Evolutionary conservation across 306 rosid species (phyloP), one percentile per base, ranked within the genome.

Genomic region (Alnus glutinosa): DNA sequence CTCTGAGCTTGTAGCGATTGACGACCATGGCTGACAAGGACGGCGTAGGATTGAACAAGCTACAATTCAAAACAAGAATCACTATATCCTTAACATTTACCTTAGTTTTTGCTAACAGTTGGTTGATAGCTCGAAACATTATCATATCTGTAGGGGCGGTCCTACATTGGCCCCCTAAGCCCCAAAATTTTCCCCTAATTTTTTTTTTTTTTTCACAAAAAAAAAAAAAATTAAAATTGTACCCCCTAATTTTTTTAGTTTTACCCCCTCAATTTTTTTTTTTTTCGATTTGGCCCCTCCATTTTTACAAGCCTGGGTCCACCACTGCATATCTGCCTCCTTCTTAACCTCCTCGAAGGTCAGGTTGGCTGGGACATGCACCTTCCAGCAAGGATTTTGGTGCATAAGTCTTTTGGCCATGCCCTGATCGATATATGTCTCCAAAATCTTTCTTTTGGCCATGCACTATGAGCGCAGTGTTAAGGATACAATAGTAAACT

Each of bases 1-100:
- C 72, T 42, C 72, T 67, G 13, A 67, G 72, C 51, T 67, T 67
- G 72, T 67, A 67, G 7, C 72, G 72, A 30, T 67, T 67, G 15
- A 42, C 51, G 18, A 67, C 50, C 72, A 42, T 67, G 32, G 51
- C 51, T 18, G 72, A 67, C 48, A 67, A 39, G 4, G 72, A 67
- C 6, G 72, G 72, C 1, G 32, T 18, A 9, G 72, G 51, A 67
- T 67, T 67, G 51, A 67, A 67, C 28, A 67, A 2, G 48, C 51
- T 67, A 37, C 15, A 39, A 4, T 67, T 67, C 8, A 67, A 51
- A 42, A 67, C 9, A 67, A 67, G 72, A 67, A 39, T 67, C 72
- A 51, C 51, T 39, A 67, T 42, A 67, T 67, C 72, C 72, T 67
- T 42, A 42, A 16, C 10, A 2, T 18, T 39, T 9, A 67, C 32